Base-by-base conservation (phyloP, 1,284 basidiomycete species). In the Heterobasidion parviporum region DNA sequence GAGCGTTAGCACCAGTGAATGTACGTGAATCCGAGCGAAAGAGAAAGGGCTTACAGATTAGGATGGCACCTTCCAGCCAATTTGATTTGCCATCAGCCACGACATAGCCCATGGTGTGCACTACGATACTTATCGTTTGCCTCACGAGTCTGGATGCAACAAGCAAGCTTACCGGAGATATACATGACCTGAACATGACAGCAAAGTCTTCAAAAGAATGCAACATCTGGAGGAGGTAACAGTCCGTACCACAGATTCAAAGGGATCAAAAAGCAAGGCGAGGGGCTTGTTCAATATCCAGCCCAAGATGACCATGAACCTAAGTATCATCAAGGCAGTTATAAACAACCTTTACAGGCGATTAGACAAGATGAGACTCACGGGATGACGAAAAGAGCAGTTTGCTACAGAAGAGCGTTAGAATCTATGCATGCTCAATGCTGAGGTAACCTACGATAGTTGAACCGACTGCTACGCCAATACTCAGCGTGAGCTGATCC, bases 381-480 rank as follows among this genome's bases (percentile, higher is more conserved):
- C 72, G 94, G 94, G 57, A 94, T 85, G 56, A 96, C 87, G 62
- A 94, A 91, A 32, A 94, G 78, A 1, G 91, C 88, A 38, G 93
- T 92, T 86, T 97, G 94, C 87, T 89, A 50, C 26, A 26, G 26
- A 26, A 6, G 26, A 26, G 26, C 26, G 26, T 26, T 26, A 26
- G 26, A 26, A 26, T 26, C 26, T 26, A 26, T 26, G 26, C 5
- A 6, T 26, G 26, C 26, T 26, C 26, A 26, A 51, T 20, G 16
- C 44, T 54, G 55, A 74, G 7, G 9, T 15, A 35, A 49, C 83
- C 70, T 60, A 92, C 88, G 62, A 96, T 93, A 12, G 87, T 90
- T 0, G 89, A 90, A 8, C 92, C 93, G 36, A 95, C 85, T n/a
- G 93, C 92, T 38, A 94, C 92, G 45, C 86, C 82, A 62, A 93